Percentiles rank a stretch among this genome's conserved stretches.
Evolutionary conservation across 129 eudicot genomes (phyloP).

Genomic region (Heracleum sosnowskyi): DNA sequence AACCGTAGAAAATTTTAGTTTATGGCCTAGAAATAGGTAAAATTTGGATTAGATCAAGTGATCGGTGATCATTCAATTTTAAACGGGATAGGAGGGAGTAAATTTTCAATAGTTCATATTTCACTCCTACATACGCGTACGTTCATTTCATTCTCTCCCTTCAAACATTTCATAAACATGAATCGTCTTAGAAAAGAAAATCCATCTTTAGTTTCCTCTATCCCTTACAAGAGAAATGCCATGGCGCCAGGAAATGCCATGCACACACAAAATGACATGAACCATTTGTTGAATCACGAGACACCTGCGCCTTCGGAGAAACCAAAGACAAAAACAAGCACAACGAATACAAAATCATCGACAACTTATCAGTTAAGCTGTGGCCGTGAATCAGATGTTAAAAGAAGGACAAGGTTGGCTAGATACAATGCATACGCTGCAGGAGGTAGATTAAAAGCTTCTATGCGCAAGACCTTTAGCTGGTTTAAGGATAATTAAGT

Average conservation of each 20-base stretch:
- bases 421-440: conserved; percentile 26
- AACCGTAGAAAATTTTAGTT: too few relatives aligned
- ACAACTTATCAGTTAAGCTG: background rate
- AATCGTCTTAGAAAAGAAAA: background rate
- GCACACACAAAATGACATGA: background rate
- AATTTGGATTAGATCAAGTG: background rate
- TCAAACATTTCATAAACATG: background rate
- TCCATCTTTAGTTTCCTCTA: background rate
- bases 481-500: conserved; percentile 40
- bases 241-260: background rate
- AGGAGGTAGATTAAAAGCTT: conserved; percentile 30
- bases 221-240: background rate
- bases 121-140: background rate
- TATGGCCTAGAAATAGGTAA: too few relatives aligned
- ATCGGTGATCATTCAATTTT: background rate
- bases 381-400: background rate
- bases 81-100: background rate
- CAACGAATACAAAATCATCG: background rate
- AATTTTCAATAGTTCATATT: background rate
- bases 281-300: background rate
- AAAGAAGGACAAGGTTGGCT: conserved; percentile 31
- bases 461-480: conserved; percentile 23
- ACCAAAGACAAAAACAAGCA: background rate
- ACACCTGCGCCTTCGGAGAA: background rate
- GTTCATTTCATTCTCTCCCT: background rate